Percentiles rank a stretch among this genome's conserved stretches.
Evolutionary conservation across 1,139 yeast species (phyloP).

Genomic region (Protomyces lactucae-debilis): DNA sequence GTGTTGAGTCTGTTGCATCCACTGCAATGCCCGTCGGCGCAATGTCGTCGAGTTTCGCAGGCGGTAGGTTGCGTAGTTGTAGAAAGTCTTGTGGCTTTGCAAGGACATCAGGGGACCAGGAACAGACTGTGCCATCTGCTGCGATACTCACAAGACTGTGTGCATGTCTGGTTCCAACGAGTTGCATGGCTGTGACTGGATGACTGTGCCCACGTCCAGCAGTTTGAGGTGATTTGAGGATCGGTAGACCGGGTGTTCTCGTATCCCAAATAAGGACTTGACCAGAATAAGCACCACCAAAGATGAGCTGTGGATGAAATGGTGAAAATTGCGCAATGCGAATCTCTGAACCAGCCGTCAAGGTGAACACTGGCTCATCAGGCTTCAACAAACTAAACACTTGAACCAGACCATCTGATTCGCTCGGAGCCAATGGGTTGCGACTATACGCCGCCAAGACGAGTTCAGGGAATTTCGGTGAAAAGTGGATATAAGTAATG

Average conservation of each 20-base stretch:
- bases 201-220: conserved; percentile 42
- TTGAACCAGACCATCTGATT: conserved; percentile 38
- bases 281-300: conserved; percentile 50
- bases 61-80: conserved; percentile 34
- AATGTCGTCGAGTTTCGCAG: conserved; percentile 27
- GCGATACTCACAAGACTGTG: conserved; percentile 43
- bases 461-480: conserved; percentile 44
- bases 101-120: conserved; percentile 48
- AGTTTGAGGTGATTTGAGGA: conserved; percentile 39
- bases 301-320: conserved; percentile 41
- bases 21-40: conserved; percentile 36
- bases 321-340: conserved; percentile 43
- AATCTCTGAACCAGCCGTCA: conserved; percentile 48
- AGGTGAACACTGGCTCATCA: conserved; percentile 48
- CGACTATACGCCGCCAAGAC: conserved; percentile 42
- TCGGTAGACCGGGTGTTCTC: conserved; percentile 38
- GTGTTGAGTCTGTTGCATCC: conserved; percentile 40
- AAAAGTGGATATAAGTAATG: conserved; percentile 45
- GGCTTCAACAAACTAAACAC: conserved; percentile 44
- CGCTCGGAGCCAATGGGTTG: conserved; percentile 28
- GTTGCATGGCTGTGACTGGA: conserved; percentile 43
- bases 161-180: conserved; percentile 41
- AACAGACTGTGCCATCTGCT: conserved; percentile 48
- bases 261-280: conserved; percentile 49
- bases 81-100: conserved; percentile 40